Base-by-base conservation (phyloP, 148 eudicot genomes). In the Vaccinium vitisidaea region DNA sequence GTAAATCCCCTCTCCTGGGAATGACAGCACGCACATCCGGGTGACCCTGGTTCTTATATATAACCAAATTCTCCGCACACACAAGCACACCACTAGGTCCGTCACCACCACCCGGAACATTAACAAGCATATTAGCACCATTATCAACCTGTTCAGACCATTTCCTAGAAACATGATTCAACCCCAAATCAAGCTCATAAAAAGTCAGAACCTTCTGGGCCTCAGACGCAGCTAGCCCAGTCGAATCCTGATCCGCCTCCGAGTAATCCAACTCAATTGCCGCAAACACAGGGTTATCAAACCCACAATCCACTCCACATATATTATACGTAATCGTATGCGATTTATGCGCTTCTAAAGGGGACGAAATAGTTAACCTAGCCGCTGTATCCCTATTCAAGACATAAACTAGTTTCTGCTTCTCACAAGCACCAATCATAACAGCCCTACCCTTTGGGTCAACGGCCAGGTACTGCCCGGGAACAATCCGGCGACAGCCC, bases 61-160 rank as follows among this genome's bases (percentile, higher is more conserved):
- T 97, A 1, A 97, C 94, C 77, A 95, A 97, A 90, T 97, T 97
- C 87, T 97, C 99, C 1, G 98, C 98, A 91, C 99, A 97, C 16
- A 97, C 99, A 84, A 97, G 91, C 46, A 95, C 99, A 59, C 99
- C 99, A 87, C 99, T 97, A 0, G 99, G 99, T 18, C 99, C 98
- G 87, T 97, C 98, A 53, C 94, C 99, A 3, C 98, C 99, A 79
- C 99, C 99, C 1, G 99, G 99, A 9, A 97, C 99, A 0, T 94
- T 97, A 10, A 95, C 98, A 77, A 97, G 96, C 98, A 97, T 88
- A 84, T 97, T 97, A 2, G 99, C 99, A 25, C 95, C 99, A 86
- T 97, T 97, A 90, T 97, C 98, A 80, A 97, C 98, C 59, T 91
- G 94, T 58, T 95, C 98, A 2, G 98, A 93, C 99, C 99, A 97